These are phyloP conservation scores for Russula dissimulans DNA, from an alignment of 768 basidiomycete genomes.

Conservation along the genomic window DNA sequence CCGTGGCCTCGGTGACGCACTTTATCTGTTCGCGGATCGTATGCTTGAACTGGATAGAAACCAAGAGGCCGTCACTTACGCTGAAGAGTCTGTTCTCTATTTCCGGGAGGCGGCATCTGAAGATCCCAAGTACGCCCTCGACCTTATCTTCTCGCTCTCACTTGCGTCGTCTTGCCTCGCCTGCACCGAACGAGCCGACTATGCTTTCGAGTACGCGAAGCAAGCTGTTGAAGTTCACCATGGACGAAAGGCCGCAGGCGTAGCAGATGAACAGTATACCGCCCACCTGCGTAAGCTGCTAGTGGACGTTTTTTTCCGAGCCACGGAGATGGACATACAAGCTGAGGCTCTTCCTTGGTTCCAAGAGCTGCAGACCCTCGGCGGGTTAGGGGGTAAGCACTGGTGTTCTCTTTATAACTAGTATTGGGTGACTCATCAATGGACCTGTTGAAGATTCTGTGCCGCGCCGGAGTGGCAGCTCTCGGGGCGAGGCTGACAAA, in stretches of 20 bases:
- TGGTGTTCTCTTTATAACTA: not conserved
- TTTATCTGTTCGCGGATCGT: conserved; percentile 1
- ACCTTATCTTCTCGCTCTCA: conserved; percentile 9
- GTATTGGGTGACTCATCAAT: not conserved
- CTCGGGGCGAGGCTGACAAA: not conserved
- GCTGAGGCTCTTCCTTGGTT: not conserved
- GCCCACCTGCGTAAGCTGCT: not conserved
- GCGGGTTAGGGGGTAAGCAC: not conserved
- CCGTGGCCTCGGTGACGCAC: conserved; percentile 6
- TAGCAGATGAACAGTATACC: not conserved
- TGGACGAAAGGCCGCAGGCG: not conserved
- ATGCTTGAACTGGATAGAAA: conserved; percentile 9
- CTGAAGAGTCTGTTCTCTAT: conserved; percentile 6
- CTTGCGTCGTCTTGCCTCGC: conserved; percentile 12
- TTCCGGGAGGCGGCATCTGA: conserved; percentile 3
- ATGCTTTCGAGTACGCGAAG: conserved; percentile 8
- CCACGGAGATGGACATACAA: not conserved
- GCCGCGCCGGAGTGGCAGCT: not conserved
- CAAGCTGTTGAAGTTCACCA: conserved; percentile 8
- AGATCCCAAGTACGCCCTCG: not conserved
- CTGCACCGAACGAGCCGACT: not conserved
- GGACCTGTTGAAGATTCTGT: not conserved
- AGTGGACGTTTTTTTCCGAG: conserved; percentile 1
- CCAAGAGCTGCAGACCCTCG: not conserved
- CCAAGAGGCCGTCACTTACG: conserved; percentile 3